Evolutionary conservation across 352 stramenopile genomes (phyloP), one percentile per base, ranked within the genome.

Genomic region (Phytophthora pistaciae): DNA sequence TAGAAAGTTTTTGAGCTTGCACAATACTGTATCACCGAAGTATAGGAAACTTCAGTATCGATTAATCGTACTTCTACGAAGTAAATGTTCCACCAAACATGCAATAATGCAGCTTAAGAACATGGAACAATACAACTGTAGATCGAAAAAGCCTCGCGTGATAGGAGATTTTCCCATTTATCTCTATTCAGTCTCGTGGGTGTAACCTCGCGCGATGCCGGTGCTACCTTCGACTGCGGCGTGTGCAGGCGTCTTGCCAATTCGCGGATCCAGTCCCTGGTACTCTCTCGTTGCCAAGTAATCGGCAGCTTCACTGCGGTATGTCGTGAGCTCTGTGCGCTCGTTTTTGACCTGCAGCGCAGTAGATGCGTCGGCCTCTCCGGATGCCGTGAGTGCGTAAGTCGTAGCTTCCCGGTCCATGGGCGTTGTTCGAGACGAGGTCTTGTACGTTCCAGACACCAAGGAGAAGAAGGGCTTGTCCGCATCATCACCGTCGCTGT

Each of bases 401-500:
- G 64, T 77, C 25, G 69, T 56, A 38, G 33, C 16, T 25, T 71
- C 27, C n/a, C 54, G 42, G 23, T 74, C 31, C 23, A 46, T 27
- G 29, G 56, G 50, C 9, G 27, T 65, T n/a, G 65, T 58, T 21
- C 77, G 60, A 4, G 73, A 76, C 10, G 80, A 75, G 6, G 49
- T 85, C 58, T 84, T 83, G 74, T 96, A 95, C 20, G 84, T 94
- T 44, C 91, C 91, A 1, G 85, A 91, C 1, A 96, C 71, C 11
- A 96, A 68, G 4, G 89, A 96, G 64, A 96, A 97, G 64, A 90
- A 95, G 9, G 91, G 90, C 13, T 88, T 84, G 71, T 97, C 87
- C 8, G 69, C 68, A 2, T 85, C 72, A 6, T 77, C 79, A 20
- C 77, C 78, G 0, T 77, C 66, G 29, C 56, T 70, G 2, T 66